phyloP scores from a whole-genome alignment of 352 stramenopile genomes.

The Albugo laibachii region DNA sequence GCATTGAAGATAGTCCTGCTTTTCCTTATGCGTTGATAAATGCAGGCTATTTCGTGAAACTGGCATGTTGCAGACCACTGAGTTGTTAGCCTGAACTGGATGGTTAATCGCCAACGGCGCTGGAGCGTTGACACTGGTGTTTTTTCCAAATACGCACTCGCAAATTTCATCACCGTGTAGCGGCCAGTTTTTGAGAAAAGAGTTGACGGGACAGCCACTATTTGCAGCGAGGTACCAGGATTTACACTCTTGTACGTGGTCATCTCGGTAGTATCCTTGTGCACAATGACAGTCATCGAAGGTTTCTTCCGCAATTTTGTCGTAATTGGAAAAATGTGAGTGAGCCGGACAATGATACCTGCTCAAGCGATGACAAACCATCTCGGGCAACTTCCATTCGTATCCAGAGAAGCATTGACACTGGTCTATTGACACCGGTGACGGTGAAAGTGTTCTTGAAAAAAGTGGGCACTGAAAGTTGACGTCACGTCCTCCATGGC shows the following conservation, averaged over 20 bases:
- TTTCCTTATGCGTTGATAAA: no score
- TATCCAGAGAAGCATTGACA: slow-evolving; percentile 59
- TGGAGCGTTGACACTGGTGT: slow-evolving; percentile 1
- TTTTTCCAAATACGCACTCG: slow-evolving; percentile 41
- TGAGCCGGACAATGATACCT: slow-evolving; percentile 42
- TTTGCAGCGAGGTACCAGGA: slow-evolving; percentile 47
- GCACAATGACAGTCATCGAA: slow-evolving; percentile 57
- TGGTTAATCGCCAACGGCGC: slow-evolving; percentile 1
- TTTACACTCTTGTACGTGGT: slow-evolving; percentile 21
- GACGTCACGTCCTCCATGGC: background rate
- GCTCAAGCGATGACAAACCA: slow-evolving; percentile 31
- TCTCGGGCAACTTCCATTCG: slow-evolving; percentile 47
- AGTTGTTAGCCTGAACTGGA: no score
- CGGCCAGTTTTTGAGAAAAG: slow-evolving; percentile 48
- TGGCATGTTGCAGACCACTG: slow-evolving; percentile 5
- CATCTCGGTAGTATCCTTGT: slow-evolving; percentile 47
- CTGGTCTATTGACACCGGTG: slow-evolving; percentile 47
- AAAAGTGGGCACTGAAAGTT: slow-evolving; percentile 36
- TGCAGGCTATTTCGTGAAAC: no score
- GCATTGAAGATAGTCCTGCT: slow-evolving; percentile 17
- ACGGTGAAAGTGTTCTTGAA: slow-evolving; percentile 23
- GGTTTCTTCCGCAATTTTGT: slow-evolving; percentile 13
- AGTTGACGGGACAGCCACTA: slow-evolving; percentile 34
- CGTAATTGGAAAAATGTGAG: slow-evolving; percentile 15
- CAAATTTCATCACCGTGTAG: slow-evolving; percentile 56